Percentiles rank a stretch among this genome's conserved stretches.
Evolutionary conservation across 176 grass and related monocot species (phyloP).

Genomic region (Aegilops bicornis): DNA sequence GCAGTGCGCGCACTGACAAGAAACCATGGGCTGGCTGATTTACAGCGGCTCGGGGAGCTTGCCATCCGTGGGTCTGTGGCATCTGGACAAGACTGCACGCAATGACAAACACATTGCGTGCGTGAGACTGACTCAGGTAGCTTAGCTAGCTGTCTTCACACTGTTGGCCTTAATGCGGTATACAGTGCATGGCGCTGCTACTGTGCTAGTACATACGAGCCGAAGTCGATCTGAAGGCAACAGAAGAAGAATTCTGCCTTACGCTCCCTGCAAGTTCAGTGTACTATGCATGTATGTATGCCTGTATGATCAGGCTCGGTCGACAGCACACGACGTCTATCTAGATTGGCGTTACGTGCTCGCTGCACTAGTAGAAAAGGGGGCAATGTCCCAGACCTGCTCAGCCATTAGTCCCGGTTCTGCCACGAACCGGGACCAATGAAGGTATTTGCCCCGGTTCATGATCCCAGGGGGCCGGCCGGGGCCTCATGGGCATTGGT

Average conservation of each 20-base stretch:
- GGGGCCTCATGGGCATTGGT: too few relatives aligned
- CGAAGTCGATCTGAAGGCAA: background rate
- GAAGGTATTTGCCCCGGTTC: too few relatives aligned
- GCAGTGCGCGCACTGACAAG: too few relatives aligned
- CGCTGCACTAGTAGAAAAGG: too few relatives aligned
- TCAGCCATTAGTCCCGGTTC: too few relatives aligned
- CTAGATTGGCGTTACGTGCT: background rate
- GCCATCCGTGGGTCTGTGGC: too few relatives aligned
- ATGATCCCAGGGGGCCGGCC: too few relatives aligned
- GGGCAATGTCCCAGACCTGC: too few relatives aligned
- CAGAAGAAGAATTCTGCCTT: background rate
- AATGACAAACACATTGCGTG: background rate
- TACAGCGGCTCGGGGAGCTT: background rate
- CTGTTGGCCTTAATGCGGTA: background rate
- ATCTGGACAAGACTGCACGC: background rate
- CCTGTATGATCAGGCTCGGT: background rate
- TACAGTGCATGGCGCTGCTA: background rate
- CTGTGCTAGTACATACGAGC: background rate
- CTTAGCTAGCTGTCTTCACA: background rate
- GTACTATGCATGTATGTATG: background rate
- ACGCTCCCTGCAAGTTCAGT: constrained; percentile 1
- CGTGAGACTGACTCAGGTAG: background rate
- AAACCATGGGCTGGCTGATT: background rate
- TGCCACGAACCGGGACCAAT: too few relatives aligned
- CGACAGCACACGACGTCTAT: background rate